phyloP scores from a whole-genome alignment of 441 rosid genomes.

The Dalechampia spathulata region DNA sequence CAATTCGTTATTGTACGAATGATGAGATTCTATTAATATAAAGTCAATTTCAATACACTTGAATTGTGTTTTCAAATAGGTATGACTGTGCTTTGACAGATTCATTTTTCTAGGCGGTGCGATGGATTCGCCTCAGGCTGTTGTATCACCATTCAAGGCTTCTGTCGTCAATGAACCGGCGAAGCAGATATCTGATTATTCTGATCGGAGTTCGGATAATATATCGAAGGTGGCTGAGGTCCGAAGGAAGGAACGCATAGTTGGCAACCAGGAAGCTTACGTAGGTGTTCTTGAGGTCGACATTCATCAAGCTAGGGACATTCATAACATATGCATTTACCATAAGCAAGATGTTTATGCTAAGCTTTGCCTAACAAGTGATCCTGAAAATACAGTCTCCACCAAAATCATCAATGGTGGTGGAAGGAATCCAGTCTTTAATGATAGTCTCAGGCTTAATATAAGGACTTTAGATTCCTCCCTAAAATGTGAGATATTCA shows the following conservation, averaged over 20 bases:
- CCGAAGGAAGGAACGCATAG: constrained; percentile 29
- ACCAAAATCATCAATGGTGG: constrained; percentile 71
- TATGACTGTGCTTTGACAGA: constrained; percentile 27
- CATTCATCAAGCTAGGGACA: constrained; percentile 87
- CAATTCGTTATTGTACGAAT: too few relatives aligned
- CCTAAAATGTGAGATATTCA: constrained; percentile 94
- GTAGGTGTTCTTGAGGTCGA: constrained; percentile 65
- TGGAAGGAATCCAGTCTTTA: constrained; percentile 84
- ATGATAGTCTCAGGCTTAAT: constrained; percentile 46
- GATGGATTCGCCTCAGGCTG: constrained; percentile 97
- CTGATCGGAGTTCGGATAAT: constrained; percentile 27
- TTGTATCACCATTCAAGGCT: constrained; percentile 78
- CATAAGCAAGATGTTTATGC: constrained; percentile 92
- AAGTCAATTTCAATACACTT: neutral
- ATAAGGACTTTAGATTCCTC: constrained; percentile 56
- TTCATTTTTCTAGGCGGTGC: constrained; percentile 18
- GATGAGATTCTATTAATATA: too few relatives aligned
- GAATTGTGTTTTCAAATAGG: neutral
- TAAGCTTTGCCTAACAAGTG: constrained; percentile 79
- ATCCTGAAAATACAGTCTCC: constrained; percentile 73
- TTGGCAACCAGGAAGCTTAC: constrained; percentile 36
- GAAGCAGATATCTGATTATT: constrained; percentile 39
- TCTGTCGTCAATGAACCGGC: constrained; percentile 44
- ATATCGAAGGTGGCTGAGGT: constrained; percentile 32
- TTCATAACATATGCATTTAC: constrained; percentile 93